Evolutionary conservation across 495 filamentous ascomycete species (phyloP), one percentile per base, ranked within the genome.

Genomic region (Penicillium dipodomyicola): DNA sequence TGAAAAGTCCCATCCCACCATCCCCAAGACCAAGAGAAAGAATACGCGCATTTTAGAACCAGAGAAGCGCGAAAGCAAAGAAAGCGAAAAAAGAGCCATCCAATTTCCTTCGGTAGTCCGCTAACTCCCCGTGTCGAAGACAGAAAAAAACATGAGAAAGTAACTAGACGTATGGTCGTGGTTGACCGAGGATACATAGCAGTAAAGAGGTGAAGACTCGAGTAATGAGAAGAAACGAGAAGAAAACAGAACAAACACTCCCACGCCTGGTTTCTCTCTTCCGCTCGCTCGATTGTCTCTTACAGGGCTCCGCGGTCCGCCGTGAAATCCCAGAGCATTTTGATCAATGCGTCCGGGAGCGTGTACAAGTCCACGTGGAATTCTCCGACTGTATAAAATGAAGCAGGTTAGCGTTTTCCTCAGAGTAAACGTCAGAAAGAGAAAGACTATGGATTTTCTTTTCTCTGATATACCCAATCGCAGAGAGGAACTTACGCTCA

Each of bases 291-390:
- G 29, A 5, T 17, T 12, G 29, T 50, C 45, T n/a, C 14, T 69
- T 60, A 79, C 52, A 76, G 57, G 54, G 58, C 74, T 15, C 71
- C 74, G 54, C 74, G 73, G 50, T 80, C 77, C 41, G 74, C 67
- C 14, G 84, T 82, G 72, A 89, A 92, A 41, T 96, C 95, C 92
- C 93, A 97, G 29, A 99, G 86, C 87, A 89, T 90, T 73, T 96
- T 96, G 64, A 82, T 77, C 43, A 82, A 61, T 15, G 73, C 67
- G 49, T 97, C 92, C 1, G 95, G 92, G 20, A 99, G 79, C 17
- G 95, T 97, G 73, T 96, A 97, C 19, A 99, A 81, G 67, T 99
- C 95, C 53, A 99, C 93, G 57, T 96, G 93, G 79, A 99, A 99
- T 74, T 99, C 95, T 59, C 95, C 95, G 67, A 90, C 91, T 54